Base-by-base conservation (phyloP, 768 basidiomycete genomes). In the Holtermannia corniformis region DNA sequence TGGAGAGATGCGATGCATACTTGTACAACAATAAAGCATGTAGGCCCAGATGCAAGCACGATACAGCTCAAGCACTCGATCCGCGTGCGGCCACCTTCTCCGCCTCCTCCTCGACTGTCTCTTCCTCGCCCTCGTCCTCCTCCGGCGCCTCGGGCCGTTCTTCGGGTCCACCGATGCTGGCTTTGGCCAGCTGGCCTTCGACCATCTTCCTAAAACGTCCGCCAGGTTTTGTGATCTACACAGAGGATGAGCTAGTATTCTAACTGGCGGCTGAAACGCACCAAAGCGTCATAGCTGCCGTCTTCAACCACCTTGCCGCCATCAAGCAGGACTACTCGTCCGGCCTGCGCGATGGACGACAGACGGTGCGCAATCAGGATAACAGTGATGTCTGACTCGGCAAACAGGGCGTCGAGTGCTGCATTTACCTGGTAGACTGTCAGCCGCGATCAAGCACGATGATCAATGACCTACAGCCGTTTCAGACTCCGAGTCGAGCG, bases 281-380 rank as follows among this genome's bases (percentile, higher is more conserved):
- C 32, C 23, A 68, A 49, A 10, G 63, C 62, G 32, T 58, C 57
- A 47, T 63, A 68, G 3, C 58, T 47, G 1, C 66, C 66, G 41
- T 68, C 66, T 50, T 68, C 66, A 3, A 54, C 66, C 1, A 68
- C 66, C 16, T 56, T 48, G 5, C 66, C 66, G 4, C 60, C 64
- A 2, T 93, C 88, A 13, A 93, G 78, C 23, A 93, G 86, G 2
- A 87, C 86, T 44, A 93, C 86, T 41, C 87, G 78, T 62, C 90
- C 87, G 2, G 89, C 87, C 52, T 87, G 77, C 7, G 89, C 87
- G 56, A 93, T 90, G 2, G 89, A 91, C 14, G 87, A 89, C 47
- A 93, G 68, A 49, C 89, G 78, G 71, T 93, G 89, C 1, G 89
- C 89, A 21, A 93, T 87, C 54, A 91, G 84, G 23, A 90, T 67